Evolutionary conservation across 139 green algal species (phyloP).

Genomic region (Chlamydomonas sphaeroides): DNA sequence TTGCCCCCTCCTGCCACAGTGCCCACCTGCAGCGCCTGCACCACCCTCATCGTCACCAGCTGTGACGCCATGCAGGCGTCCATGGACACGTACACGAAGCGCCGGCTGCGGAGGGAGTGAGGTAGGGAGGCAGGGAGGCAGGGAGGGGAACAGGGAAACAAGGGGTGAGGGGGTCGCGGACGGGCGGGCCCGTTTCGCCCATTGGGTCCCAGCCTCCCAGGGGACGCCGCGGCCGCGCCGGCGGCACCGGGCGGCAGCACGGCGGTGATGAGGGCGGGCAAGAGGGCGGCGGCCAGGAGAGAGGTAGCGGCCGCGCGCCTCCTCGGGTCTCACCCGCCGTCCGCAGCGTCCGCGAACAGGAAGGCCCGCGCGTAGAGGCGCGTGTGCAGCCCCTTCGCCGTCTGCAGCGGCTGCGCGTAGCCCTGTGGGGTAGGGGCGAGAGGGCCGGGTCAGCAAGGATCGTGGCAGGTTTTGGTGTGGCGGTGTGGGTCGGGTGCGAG

Average conservation of each 20-base stretch:
- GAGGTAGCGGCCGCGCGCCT: too few relatives aligned
- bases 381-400: constrained; percentile 79
- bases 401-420: constrained; percentile 82
- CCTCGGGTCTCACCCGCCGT: constrained; percentile 44
- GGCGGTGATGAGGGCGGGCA: too few relatives aligned
- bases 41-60: constrained; percentile 78
- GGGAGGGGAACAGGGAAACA: background rate
- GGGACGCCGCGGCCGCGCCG: too few relatives aligned
- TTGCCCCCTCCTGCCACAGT: too few relatives aligned
- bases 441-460: background rate
- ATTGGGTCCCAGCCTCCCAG: too few relatives aligned
- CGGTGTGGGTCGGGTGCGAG: too few relatives aligned
- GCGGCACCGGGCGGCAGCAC: too few relatives aligned
- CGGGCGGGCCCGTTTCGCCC: too few relatives aligned
- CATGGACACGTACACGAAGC: constrained; percentile 84
- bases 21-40: constrained; percentile 66
- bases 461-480: too few relatives aligned
- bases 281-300: too few relatives aligned
- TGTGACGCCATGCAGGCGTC: constrained; percentile 91
- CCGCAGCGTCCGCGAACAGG: constrained; percentile 62
- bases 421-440: constrained; percentile 53
- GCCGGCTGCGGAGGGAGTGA: constrained; percentile 48
- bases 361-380: constrained; percentile 81
- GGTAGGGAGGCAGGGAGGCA: background rate
- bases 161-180: too few relatives aligned